Percentiles rank a stretch among this genome's conserved stretches.
These are phyloP conservation scores for Neurospora sp. DNA, from an alignment of 495 filamentous ascomycete species.

Conservation along the genomic window DNA sequence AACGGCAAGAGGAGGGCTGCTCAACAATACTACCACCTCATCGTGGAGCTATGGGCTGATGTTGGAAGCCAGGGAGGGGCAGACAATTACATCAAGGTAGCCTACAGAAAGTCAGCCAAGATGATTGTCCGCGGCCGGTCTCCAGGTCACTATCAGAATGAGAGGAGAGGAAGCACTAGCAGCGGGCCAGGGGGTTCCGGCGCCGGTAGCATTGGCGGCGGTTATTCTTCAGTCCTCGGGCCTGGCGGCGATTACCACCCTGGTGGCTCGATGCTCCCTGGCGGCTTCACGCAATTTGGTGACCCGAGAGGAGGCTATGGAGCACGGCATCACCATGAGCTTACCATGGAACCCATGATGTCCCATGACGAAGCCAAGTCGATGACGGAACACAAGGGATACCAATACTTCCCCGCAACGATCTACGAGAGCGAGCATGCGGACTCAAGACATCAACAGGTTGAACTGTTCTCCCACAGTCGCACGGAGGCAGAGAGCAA, in stretches of 20 bases:
- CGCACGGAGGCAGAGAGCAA: constrained; percentile 27
- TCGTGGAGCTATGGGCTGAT: constrained; percentile 83
- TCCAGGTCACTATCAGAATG: constrained; percentile 86
- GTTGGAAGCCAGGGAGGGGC: constrained; percentile 36
- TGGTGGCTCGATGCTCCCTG: constrained; percentile 23
- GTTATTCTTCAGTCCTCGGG: constrained; percentile 29
- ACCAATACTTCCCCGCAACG: constrained; percentile 37
- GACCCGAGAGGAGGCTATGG: constrained; percentile 32
- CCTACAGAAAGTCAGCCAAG: constrained; percentile 64
- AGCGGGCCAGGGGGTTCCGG: constrained; percentile 59
- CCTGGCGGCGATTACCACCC: constrained; percentile 24
- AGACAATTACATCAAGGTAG: constrained; percentile 64
- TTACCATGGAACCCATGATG: constrained; percentile 34
- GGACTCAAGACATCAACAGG: constrained; percentile 27
- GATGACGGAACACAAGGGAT: constrained; percentile 33
- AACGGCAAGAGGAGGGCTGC: constrained; percentile 87
- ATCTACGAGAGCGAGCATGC: constrained; percentile 30
- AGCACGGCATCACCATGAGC: constrained; percentile 31
- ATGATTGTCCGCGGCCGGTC: constrained; percentile 93
- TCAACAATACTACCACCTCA: constrained; percentile 88
- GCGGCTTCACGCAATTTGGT: constrained; percentile 20
- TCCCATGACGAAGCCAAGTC: constrained; percentile 36
- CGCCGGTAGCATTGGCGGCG: constrained; percentile 38
- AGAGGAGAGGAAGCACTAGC: constrained; percentile 62
- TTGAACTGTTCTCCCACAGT: constrained; percentile 33